These are phyloP conservation scores for Pestalotiopsis sp. DNA, from an alignment of 2,329 filamentous ascomycete genomes.

Conservation along the genomic window DNA sequence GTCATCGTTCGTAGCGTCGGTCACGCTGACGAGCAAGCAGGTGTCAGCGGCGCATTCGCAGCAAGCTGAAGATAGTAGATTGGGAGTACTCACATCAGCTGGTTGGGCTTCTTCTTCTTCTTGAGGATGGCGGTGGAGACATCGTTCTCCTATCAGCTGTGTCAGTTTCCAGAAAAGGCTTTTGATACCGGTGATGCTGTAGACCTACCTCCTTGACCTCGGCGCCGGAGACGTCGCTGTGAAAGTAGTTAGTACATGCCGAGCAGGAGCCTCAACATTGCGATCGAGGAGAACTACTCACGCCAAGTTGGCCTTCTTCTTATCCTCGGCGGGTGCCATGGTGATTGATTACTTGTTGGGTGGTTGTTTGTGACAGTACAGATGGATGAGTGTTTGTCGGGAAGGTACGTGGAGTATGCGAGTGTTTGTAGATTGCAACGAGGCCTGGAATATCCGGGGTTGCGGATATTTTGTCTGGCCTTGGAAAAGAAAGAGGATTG, in stretches of 20 bases:
- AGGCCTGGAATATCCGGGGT: neutral
- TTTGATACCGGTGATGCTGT: constrained; percentile 20
- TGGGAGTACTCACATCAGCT: constrained; percentile 75
- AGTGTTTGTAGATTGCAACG: neutral
- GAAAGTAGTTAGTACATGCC: constrained; percentile 14
- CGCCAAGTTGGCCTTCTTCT: constrained; percentile 84
- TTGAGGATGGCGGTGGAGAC: constrained; percentile 95
- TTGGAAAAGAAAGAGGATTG: neutral
- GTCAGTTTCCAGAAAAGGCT: constrained; percentile 24
- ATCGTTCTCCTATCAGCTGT: constrained; percentile 72
- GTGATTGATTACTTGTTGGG: constrained; percentile 39
- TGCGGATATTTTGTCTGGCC: neutral
- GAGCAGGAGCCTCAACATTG: neutral
- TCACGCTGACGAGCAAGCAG: constrained; percentile 67
- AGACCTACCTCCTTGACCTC: constrained; percentile 78
- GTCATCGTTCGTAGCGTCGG: constrained; percentile 98
- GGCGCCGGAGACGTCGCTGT: constrained; percentile 84
- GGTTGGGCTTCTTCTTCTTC: constrained; percentile 99
- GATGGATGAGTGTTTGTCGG: neutral
- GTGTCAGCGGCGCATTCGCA: neutral
- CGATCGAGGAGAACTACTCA: constrained; percentile 49
- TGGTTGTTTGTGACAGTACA: neutral
- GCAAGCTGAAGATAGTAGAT: constrained; percentile 18
- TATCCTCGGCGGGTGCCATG: constrained; percentile 71
- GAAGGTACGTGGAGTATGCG: neutral